Evolutionary conservation across 805 yeast genomes (phyloP), one percentile per base, ranked within the genome.

Genomic region (Candida nanaspora): DNA sequence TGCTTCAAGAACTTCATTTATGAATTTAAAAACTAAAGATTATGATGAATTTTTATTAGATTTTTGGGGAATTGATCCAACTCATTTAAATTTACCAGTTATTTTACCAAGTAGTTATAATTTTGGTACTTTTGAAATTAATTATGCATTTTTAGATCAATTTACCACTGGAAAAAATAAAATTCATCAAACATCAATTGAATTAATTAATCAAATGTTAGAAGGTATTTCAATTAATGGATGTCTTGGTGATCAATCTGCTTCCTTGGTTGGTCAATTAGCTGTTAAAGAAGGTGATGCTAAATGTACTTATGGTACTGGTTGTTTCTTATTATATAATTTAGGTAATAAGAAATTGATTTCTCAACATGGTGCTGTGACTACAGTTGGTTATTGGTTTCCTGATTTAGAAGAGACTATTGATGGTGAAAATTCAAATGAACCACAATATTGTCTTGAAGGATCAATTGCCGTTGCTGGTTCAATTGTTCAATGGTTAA

Each of bases 401-500:
- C 91, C 93, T 31, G 69, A 71, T 41, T 61, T 83, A 43, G 74
- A 75, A 14, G 69, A 66, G 19, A 60, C 53, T 22, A 52, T 48
- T 7, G 65, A 61, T 40, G 65, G 65, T 9, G 59, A 54, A 31
- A 56, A 53, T 11, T 62, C 63, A 42, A 62, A 64, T 2, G 61
- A 72, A 51, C 95, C 96, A 6, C 87, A 83, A 49, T 89, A 77
- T 63, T 96, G 96, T 11, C 68, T 89, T 39, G 98, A 89, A 65
- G 98, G 98, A 39, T 87, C 96, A 7, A 86, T 91, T 53, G 94
- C 97, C 3, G 97, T 88, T 40, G 96, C 96, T 19, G 97, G 98
- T 25, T 80, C 95, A 9, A 85, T 84, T 51, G 86, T 89, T 48
- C 95, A 86, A 65, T 89, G 96, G 96, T 73, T 91, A 51, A 74